Base-by-base conservation (phyloP, 441 rosid genomes). In the Geranium incanum region DNA sequence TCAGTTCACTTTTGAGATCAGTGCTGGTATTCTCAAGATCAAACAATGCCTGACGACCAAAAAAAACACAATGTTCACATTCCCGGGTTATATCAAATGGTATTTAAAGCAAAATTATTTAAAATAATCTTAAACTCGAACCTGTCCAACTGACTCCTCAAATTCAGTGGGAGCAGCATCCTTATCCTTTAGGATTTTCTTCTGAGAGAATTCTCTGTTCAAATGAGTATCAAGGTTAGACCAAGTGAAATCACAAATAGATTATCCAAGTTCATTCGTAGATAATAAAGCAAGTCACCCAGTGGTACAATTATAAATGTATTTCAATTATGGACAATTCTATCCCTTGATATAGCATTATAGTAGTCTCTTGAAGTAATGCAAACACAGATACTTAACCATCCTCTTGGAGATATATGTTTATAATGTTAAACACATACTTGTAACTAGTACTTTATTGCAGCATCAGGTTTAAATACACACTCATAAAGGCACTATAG, bases 61-160 rank as follows among this genome's bases (percentile, higher is more conserved):
- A 23, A 48, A 68, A 67, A 5, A 71, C 23, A 6, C 57, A 79
- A 18, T 37, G 43, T 12, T 3, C 48, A 9, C 5, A 77, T 9
- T 1, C 43, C 33, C 33, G 41, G 15, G 16, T 2, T 67, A 3
- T 6, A 23, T 12, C 6, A 11, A 55, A 41, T 37, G 41, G 21
- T 7, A 1, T 9, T 5, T 9, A 8, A 52, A 8, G 2, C 23
- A 60, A 28, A 39, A 15, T 19, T 64, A 15, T 4, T 1, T 0
- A 36, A 50, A 6, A 5, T n/a, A 43, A 41, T 59, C 8, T 28
- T 6, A 36, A 33, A 4, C 16, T 62, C 71, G 1, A 67, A 86
- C 97, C 94, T 90, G 95, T 4, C 91, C 92, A 75, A 89, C 95
- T 13, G 84, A 77, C 82, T 85, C 95, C 69, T 91, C 97, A 48